These are phyloP conservation scores for Rhodamnia rubescens DNA, from an alignment of 345 rosid species.

Conservation along the genomic window DNA sequence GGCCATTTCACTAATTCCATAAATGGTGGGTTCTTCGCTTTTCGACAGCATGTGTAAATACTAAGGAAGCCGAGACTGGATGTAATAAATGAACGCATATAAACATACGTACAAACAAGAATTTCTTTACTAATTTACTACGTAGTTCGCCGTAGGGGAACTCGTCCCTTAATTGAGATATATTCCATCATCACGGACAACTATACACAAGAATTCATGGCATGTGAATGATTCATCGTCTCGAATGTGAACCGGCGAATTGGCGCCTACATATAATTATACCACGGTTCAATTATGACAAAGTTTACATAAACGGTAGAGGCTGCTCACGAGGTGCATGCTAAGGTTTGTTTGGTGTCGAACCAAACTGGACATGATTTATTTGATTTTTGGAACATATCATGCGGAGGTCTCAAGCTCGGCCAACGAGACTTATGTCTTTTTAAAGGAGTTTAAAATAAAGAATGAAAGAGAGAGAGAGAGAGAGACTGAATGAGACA, in stretches of 20 bases:
- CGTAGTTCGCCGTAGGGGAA: not conserved
- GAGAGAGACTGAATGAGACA: not conserved
- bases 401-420: not conserved
- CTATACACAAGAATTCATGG: not conserved
- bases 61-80: not conserved
- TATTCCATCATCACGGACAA: not conserved
- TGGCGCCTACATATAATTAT: not conserved
- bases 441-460: not conserved
- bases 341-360: not conserved
- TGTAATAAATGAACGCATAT: not conserved
- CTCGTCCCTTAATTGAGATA: not conserved
- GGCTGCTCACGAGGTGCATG: not conserved
- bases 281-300: not conserved
- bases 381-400: not conserved
- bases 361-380: not conserved
- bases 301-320: not conserved
- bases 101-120: not conserved
- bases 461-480: not conserved
- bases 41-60: not conserved
- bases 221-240: accelerated
- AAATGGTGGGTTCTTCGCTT: not conserved
- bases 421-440: not conserved
- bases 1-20: not conserved
- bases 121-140: not conserved
- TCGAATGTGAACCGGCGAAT: not conserved